These are phyloP conservation scores for Malus domestica DNA, from an alignment of 306 rosid species.

Conservation along the genomic window ASM211411v1 NC_041790.1:35284501-35285000, in stretches of 20 bases:
- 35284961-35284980: background rate
- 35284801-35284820: conserved; percentile 29
- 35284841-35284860: conserved; percentile 16
- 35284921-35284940: conserved; percentile 1
- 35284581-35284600: conserved; percentile 35
- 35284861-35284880: conserved; percentile 41
- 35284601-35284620: conserved; percentile 30
- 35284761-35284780: conserved; percentile 5
- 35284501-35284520: background rate
- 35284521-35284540: background rate
- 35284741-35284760: background rate
- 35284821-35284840: conserved; percentile 20
- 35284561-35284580: conserved; percentile 31
- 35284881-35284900: conserved; percentile 34
- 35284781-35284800: conserved; percentile 18
- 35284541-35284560: background rate
- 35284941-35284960: background rate
- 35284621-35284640: conserved; percentile 38
- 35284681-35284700: conserved; percentile 33
- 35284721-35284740: background rate
- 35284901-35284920: conserved; percentile 25
- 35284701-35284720: background rate
- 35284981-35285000: conserved; percentile 24
- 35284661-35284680: conserved; percentile 37
- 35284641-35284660: conserved; percentile 32